Evolutionary conservation across 1,284 basidiomycete genomes (phyloP), one percentile per base, ranked within the genome.

Genomic region (Phellinidium pouzarii): DNA sequence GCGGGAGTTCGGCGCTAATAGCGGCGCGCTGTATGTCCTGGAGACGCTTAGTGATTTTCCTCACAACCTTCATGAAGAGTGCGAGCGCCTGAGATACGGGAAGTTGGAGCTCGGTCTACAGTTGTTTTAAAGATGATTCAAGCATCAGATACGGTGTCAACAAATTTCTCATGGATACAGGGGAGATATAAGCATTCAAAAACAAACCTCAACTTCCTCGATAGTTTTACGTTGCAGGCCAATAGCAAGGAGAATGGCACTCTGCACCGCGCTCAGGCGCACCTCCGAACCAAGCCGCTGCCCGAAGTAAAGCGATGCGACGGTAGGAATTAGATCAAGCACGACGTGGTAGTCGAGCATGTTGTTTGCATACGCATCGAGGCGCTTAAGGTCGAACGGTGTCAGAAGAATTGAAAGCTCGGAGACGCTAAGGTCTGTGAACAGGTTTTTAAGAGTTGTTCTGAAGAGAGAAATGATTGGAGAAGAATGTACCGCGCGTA

Each of bases 261-360:
- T 87, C 68, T 96, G 94, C 1, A 95, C 84, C 0, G 87, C 89
- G 43, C 86, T 88, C 17, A 96, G 69, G 44, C 72, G 78, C 23
- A 87, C 73, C 17, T 76, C 82, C 45, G 73, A 64, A 2, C 72
- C 74, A n/a, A 94, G 71, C 19, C 87, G 78, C 55, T 80, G 77
- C 61, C 88, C 82, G 67, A 99, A 99, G 72, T 90, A 96, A 4
- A 98, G 73, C 12, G 76, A 70, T 0, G 91, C 84, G 31, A 95
- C 71, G 0, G 74, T 78, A 0, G 96, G 94, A 3, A 99, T 74
- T 12, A 99, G 76, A 67, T 99, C 96, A 45, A 99, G 75, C 54
- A 99, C 82, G 62, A 97, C 91, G 65, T 97, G 94, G 65, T 95
- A 96, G 68, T 99, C 96, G 44, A 99, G 78, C 81, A 90, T 85